These are phyloP conservation scores for Aethionema arabicum DNA, from an alignment of 345 rosid species.

Conservation along the genomic window DNA sequence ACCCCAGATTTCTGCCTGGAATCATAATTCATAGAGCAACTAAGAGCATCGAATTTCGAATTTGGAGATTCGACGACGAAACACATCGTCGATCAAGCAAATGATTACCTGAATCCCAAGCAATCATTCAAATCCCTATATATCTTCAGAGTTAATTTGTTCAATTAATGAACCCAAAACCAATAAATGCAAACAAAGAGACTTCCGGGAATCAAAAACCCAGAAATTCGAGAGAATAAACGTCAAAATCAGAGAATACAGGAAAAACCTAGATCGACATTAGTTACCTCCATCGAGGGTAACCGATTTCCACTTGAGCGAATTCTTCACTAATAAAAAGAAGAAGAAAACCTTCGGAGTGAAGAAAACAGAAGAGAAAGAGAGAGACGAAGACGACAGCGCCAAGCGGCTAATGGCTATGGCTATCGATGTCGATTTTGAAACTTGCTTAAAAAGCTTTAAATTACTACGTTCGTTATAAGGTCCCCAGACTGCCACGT, in stretches of 20 bases:
- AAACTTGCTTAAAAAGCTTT: conserved; percentile 26
- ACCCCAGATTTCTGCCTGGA: not conserved
- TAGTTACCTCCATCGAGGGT: conserved; percentile 35
- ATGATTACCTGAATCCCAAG: conserved; percentile 29
- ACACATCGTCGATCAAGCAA: conserved; percentile 10
- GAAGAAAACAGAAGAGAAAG: conserved; percentile 7
- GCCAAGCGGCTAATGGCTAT: conserved; percentile 39
- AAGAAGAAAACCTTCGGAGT: not conserved
- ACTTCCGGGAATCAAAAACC: conserved; percentile 6
- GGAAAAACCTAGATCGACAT: conserved; percentile 25
- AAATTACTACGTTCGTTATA: not conserved
- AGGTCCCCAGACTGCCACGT: conserved; percentile 35
- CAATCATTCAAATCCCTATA: not conserved
- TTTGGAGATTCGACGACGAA: not conserved
- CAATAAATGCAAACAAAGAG: conserved; percentile 10
- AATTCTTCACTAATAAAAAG: conserved; percentile 14
- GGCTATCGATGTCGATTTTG: not conserved
- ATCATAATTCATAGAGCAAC: not conserved
- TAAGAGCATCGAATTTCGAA: not conserved
- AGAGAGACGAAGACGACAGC: conserved; percentile 28
- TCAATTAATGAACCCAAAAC: conserved; percentile 19
- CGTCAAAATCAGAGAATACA: conserved; percentile 21
- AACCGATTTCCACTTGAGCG: conserved; percentile 19
- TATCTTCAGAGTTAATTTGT: not conserved
- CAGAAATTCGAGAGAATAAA: conserved; percentile 11